Evolutionary conservation across 495 filamentous ascomycete species (phyloP).

Genomic region (Penicillium turbatum): DNA sequence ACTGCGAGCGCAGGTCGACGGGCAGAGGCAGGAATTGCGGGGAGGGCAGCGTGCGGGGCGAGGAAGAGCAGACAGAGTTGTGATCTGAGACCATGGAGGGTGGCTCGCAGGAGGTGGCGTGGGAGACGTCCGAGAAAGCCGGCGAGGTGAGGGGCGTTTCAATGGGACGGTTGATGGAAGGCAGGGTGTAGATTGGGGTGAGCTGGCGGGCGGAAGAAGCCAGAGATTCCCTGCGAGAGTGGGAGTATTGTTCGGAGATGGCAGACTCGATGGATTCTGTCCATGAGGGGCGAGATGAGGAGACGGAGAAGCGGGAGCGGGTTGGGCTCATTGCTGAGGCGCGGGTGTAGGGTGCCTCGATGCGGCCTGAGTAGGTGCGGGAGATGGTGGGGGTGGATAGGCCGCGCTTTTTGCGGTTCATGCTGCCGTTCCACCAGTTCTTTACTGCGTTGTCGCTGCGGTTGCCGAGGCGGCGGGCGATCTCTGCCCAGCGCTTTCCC

Average conservation of each 20-base stretch:
- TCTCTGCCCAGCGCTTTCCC: slow-evolving; percentile 94
- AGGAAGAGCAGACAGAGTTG: slow-evolving; percentile 58
- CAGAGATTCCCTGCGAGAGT: slow-evolving; percentile 30
- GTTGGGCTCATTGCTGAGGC: slow-evolving; percentile 33
- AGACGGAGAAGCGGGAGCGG: slow-evolving; percentile 33
- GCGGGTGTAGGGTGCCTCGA: slow-evolving; percentile 41
- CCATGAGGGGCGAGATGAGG: slow-evolving; percentile 29
- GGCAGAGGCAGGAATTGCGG: slow-evolving; percentile 42
- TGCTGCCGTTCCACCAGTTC: slow-evolving; percentile 98
- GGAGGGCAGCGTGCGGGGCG: slow-evolving; percentile 43
- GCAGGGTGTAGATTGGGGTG: slow-evolving; percentile 44
- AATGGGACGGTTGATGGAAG: slow-evolving; percentile 43
- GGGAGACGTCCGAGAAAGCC: slow-evolving; percentile 55
- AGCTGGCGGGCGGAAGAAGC: slow-evolving; percentile 37
- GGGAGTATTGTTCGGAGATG: slow-evolving; percentile 12
- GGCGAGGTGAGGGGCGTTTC: slow-evolving; percentile 69
- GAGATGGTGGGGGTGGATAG: slow-evolving; percentile 39
- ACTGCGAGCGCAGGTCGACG: slow-evolving; percentile 31
- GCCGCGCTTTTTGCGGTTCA: slow-evolving; percentile 65
- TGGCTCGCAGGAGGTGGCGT: slow-evolving; percentile 57
- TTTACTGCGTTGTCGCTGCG: slow-evolving; percentile 97
- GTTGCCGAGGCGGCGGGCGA: slow-evolving; percentile 78
- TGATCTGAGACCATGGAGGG: slow-evolving; percentile 70
- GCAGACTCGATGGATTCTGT: slow-evolving; percentile 23
- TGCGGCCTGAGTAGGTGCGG: slow-evolving; percentile 39